Evolutionary conservation across 352 stramenopile species (phyloP).

Genomic region (Aphanomyces invadans): DNA sequence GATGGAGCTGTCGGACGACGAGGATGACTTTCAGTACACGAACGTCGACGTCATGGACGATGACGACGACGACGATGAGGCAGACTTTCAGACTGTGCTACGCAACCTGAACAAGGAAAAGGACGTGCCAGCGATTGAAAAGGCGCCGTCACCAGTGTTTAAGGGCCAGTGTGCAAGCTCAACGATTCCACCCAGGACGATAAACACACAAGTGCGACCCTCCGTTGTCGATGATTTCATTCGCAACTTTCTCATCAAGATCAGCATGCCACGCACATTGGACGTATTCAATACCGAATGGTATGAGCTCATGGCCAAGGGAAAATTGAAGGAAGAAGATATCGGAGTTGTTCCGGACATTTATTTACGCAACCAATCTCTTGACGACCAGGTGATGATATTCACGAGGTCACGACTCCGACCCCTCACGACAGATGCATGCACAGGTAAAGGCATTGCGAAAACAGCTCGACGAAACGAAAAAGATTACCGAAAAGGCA

Average conservation of each 20-base stretch:
- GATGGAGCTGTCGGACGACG: constrained; percentile 76
- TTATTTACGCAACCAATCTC: constrained; percentile 88
- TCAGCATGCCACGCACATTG: constrained; percentile 82
- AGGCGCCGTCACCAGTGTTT: constrained; percentile 9
- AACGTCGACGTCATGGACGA: constrained; percentile 50
- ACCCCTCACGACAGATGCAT: no score
- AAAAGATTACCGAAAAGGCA: constrained; percentile 83
- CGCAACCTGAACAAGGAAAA: constrained; percentile 27
- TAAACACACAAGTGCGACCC: constrained; percentile 65
- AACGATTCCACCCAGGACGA: not conserved
- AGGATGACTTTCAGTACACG: constrained; percentile 84
- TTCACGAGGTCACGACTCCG: no score
- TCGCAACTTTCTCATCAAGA: constrained; percentile 93
- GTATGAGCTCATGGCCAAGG: constrained; percentile 91
- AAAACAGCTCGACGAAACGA: constrained; percentile 81
- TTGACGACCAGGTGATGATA: constrained; percentile 71
- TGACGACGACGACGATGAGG: constrained; percentile 76
- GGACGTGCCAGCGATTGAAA: constrained; percentile 3
- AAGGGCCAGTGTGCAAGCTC: not conserved
- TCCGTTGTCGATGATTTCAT: constrained; percentile 92
- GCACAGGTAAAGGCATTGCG: constrained; percentile 59
- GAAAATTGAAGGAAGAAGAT: constrained; percentile 85
- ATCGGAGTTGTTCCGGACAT: constrained; percentile 90
- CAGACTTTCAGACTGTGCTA: constrained; percentile 55
- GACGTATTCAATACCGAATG: constrained; percentile 95